Base-by-base conservation (phyloP, 2,329 filamentous ascomycete species). In the Colletotrichum theobromicola region DNA sequence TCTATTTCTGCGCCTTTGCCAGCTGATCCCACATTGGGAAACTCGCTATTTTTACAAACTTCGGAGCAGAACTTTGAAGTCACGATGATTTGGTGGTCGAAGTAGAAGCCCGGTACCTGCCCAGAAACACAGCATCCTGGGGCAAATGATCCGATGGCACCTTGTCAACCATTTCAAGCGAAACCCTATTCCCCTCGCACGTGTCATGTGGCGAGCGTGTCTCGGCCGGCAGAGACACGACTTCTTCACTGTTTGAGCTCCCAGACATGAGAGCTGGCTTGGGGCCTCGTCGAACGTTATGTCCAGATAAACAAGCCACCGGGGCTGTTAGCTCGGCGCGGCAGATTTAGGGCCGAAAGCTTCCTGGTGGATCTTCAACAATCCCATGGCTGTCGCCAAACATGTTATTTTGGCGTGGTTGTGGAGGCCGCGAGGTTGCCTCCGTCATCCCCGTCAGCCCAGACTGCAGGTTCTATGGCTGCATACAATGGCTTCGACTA, bases 131-230 rank as follows among this genome's bases (percentile, higher is more conserved):
- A 50, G 32, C 64, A 70, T 26, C 62, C 26, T 72, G 68, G 62
- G 46, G 69, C 67, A 74, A 66, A 72, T 67, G 62, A 67, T 72
- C 68, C 63, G 62, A 72, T 58, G 72, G 28, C 62, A 62, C 34
- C 55, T 50, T 63, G 62, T 63, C 72, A 75, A 61, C 64, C 63
- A 64, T 58, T 50, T 60, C 24, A 65, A 46, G 70, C 55, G 34
- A 70, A 74, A 68, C 73, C 61, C 60, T 61, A 65, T 74, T 67
- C 64, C 21, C 42, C 60, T 64, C 55, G 70, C 73, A 75, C 70
- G 73, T 74, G 71, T 71, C 65, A 58, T 72, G 57, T 75, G 63
- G 70, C 61, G 70, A 74, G 26, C 28, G 13, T 65, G 73, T 73
- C 64, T 74, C 64, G 61, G 58, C 57, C 68, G 50, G 70, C 70